Evolutionary conservation across 805 yeast genomes (phyloP).

Genomic region (Brettanomyces nanus): DNA sequence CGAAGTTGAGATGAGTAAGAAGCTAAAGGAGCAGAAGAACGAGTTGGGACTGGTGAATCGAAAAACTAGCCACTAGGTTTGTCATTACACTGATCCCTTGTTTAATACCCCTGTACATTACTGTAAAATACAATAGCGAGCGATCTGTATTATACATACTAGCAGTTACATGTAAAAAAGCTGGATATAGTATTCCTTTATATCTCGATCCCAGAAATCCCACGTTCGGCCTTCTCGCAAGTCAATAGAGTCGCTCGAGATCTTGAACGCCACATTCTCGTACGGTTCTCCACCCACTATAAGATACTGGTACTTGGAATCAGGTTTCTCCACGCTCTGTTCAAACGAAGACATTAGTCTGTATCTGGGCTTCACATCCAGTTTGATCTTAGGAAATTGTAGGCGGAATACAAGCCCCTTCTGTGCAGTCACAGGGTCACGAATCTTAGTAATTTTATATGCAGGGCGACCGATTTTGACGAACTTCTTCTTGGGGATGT

Average conservation of each 20-base stretch:
- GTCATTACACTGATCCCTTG: too few species aligned
- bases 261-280: slow-evolving; percentile 67
- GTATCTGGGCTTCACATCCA: slow-evolving; percentile 48
- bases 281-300: slow-evolving; percentile 87
- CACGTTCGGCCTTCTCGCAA: slow-evolving; percentile 38
- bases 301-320: slow-evolving; percentile 55
- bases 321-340: slow-evolving; percentile 36
- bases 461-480: slow-evolving; percentile 67
- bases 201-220: slow-evolving; percentile 69
- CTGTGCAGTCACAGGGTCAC: slow-evolving; percentile 50
- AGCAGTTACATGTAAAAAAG: slow-evolving; percentile 45
- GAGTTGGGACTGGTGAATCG: too few species aligned
- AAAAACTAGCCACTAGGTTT: too few species aligned
- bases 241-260: slow-evolving; percentile 55
- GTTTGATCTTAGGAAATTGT: slow-evolving; percentile 41
- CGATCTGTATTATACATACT: too few species aligned
- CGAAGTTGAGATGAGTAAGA: slow-evolving; percentile 40
- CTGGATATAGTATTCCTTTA: slow-evolving; percentile 63
- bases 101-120: too few species aligned
- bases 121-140: too few species aligned
- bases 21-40: slow-evolving; percentile 9
- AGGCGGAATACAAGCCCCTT: slow-evolving; percentile 62
- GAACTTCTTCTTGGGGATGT: slow-evolving; percentile 40
- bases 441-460: slow-evolving; percentile 56
- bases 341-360: slow-evolving; percentile 77